Conservation (phyloP, 1,139 yeast genomes). For the Sugiyamaella pinicola region DNA sequence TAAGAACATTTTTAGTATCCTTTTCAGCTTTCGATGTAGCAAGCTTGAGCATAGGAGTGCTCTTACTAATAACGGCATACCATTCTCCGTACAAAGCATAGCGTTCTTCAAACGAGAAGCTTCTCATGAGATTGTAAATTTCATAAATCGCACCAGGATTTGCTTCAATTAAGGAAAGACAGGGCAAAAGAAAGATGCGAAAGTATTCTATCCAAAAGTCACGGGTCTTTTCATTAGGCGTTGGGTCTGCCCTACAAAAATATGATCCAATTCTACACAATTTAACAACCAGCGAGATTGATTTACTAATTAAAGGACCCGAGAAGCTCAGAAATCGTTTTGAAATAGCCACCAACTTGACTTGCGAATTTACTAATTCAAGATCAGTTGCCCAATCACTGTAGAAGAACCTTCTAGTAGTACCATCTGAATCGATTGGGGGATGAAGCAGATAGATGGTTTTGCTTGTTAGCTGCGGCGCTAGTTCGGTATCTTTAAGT, state of each 20-base stretch:
- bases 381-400: conserved; percentile 52
- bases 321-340: conserved; percentile 55
- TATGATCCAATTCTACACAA: conserved; percentile 60
- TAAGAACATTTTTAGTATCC: conserved; percentile 76
- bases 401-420: conserved; percentile 53
- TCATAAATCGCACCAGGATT: conserved; percentile 67
- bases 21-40: conserved; percentile 75
- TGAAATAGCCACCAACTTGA: conserved; percentile 52
- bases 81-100: conserved; percentile 85
- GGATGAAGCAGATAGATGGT: conserved; percentile 9
- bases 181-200: conserved; percentile 69
- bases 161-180: conserved; percentile 59
- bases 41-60: conserved; percentile 59
- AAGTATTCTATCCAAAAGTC: conserved; percentile 61
- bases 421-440: conserved; percentile 24
- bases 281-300: conserved; percentile 55
- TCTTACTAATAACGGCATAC: conserved; percentile 56
- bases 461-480: conserved; percentile 17
- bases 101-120: conserved; percentile 63
- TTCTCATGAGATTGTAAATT: conserved; percentile 56
- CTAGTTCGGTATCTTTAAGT: conserved; percentile 25
- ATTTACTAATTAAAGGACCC: conserved; percentile 59
- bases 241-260: conserved; percentile 33
- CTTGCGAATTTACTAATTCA: conserved; percentile 46
- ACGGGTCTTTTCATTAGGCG: background rate